These are phyloP conservation scores for Candida peoriensis DNA, from an alignment of 805 yeast species.

Conservation along the genomic window DNA sequence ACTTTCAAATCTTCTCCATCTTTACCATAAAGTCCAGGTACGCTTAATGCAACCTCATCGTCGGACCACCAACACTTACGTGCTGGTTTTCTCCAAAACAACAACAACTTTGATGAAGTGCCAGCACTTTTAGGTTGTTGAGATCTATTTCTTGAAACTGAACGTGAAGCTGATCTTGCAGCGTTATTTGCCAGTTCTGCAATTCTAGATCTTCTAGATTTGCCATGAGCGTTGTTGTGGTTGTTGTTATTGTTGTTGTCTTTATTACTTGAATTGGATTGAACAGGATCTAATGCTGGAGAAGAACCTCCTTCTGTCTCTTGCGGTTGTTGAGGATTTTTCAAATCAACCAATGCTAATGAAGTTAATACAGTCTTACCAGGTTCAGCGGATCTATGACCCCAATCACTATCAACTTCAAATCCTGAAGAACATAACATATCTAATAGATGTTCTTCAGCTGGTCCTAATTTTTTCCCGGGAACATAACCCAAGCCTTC, in stretches of 20 bases:
- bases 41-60: conserved; percentile 42
- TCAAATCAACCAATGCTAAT: conserved; percentile 63
- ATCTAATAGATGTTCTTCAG: conserved; percentile 90
- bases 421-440: conserved; percentile 94
- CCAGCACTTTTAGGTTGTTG: conserved; percentile 30
- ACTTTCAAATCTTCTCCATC: conserved; percentile 37
- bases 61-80: conserved; percentile 98
- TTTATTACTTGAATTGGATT: conserved; percentile 28
- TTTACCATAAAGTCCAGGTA: conserved; percentile 27
- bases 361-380: conserved; percentile 84
- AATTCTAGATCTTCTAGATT: conserved; percentile 49
- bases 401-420: conserved; percentile 67
- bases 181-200: conserved; percentile 54
- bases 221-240: conserved; percentile 22
- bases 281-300: conserved; percentile 39
- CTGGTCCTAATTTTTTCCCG: conserved; percentile 64
- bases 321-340: conserved; percentile 26
- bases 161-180: conserved; percentile 51
- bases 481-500: conserved; percentile 68
- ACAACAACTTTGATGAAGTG: conserved; percentile 57
- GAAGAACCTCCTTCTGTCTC: conserved; percentile 20
- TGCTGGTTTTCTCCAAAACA: conserved; percentile 98
- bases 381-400: conserved; percentile 83
- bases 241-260: too few relatives aligned
- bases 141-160: conserved; percentile 40